Conservation (phyloP, 805 yeast genomes). For the Saccharomycopsis guyanensis region DNA sequence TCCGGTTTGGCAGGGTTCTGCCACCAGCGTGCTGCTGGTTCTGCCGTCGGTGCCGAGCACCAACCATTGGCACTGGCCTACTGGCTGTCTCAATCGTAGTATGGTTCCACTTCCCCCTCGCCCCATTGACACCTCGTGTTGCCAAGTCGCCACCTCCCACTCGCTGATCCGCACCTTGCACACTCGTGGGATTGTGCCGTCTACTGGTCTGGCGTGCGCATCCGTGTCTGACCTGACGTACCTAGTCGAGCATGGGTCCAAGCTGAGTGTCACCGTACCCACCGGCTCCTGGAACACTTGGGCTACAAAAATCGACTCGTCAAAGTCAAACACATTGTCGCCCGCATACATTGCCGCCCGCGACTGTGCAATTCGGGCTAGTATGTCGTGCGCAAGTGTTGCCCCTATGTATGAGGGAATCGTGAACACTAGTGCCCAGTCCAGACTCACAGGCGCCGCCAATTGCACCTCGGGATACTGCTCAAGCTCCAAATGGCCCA, state of each 20-base stretch:
- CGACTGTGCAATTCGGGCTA: conserved; percentile 31
- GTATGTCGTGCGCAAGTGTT: conserved; percentile 29
- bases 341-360: conserved; percentile 28
- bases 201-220: neutral
- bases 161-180: conserved; percentile 32
- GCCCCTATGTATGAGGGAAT: conserved; percentile 20
- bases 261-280: neutral
- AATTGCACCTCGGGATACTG: neutral
- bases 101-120: conserved; percentile 30
- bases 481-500: neutral
- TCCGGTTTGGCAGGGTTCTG: neutral
- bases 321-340: conserved; percentile 31
- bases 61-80: conserved; percentile 35
- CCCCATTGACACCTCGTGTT: conserved; percentile 32
- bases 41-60: conserved; percentile 29
- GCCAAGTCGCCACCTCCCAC: conserved; percentile 36
- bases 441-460: neutral
- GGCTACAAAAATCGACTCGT: conserved; percentile 34
- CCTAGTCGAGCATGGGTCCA: neutral
- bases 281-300: conserved; percentile 26
- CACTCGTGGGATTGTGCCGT: conserved; percentile 17
- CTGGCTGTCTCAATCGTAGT: conserved; percentile 29
- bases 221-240: neutral
- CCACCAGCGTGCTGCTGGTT: neutral
- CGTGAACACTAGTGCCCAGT: neutral